These are phyloP conservation scores for Cerrena zonata DNA, from an alignment of 1,284 basidiomycete genomes.

Conservation along the genomic window DNA sequence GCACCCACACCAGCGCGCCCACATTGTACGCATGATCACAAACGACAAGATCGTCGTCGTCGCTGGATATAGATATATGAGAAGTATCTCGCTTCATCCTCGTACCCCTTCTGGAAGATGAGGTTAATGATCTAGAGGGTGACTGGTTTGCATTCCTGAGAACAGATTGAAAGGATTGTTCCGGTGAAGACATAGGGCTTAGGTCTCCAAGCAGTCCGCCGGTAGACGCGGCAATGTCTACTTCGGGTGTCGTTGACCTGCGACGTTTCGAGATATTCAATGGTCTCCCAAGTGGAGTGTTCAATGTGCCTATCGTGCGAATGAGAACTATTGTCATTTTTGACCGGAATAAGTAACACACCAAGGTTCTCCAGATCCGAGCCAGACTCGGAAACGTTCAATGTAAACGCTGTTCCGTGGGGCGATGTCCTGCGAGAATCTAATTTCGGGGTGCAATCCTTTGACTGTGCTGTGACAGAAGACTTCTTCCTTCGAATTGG, in stretches of 20 bases:
- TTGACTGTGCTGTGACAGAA: too few relatives aligned
- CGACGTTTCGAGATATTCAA: not conserved
- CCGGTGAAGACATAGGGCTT: not conserved
- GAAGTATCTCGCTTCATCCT: not conserved
- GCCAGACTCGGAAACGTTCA: not conserved
- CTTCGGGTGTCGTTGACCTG: not conserved
- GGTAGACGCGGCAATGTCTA: not conserved
- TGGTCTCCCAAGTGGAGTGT: not conserved
- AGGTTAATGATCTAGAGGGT: not conserved
- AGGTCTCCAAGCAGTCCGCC: not conserved
- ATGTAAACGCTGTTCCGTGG: too few relatives aligned
- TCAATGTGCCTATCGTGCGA: not conserved
- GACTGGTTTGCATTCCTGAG: not conserved
- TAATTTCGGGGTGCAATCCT: not conserved
- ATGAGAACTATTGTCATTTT: not conserved
- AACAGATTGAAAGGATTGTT: not conserved
- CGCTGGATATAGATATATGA: not conserved
- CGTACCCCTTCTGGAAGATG: too few relatives aligned
- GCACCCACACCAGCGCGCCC: constrained; percentile 31
- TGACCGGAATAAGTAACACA: not conserved
- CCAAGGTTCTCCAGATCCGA: not conserved
- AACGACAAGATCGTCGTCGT: constrained; percentile 14
- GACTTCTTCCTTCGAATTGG: too few relatives aligned
- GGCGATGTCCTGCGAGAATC: not conserved
- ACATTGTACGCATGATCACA: constrained; percentile 5